phyloP scores from a whole-genome alignment of 495 filamentous ascomycete genomes.

The Cercophora newfieldiana region DNA sequence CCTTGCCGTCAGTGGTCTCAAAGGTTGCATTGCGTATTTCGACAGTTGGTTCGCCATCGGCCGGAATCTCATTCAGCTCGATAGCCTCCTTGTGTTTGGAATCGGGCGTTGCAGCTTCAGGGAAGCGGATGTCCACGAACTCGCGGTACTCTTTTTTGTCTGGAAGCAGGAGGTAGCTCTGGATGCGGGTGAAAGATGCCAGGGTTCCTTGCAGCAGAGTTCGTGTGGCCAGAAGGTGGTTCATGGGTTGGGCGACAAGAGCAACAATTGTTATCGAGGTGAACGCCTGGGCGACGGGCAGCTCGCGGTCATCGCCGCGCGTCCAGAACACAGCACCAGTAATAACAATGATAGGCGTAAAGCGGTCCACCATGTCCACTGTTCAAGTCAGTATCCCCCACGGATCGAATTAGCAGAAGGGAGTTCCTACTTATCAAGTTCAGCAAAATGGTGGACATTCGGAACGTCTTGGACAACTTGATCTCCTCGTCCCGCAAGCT shows the following conservation, averaged over 20 bases:
- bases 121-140: background rate
- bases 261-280: background rate
- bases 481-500: slow-evolving; percentile 28
- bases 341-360: slow-evolving; percentile 1
- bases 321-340: slow-evolving; percentile 3
- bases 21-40: background rate
- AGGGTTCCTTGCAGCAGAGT: background rate
- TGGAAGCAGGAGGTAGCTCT: background rate
- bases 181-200: background rate
- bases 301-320: background rate
- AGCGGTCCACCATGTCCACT: background rate
- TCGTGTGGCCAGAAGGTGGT: background rate
- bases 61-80: background rate
- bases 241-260: background rate
- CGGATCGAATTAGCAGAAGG: background rate
- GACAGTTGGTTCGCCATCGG: background rate
- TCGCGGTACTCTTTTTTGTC: background rate
- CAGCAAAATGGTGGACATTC: background rate
- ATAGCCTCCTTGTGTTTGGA: background rate
- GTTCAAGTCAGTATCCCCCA: background rate
- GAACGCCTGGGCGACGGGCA: background rate
- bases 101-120: background rate
- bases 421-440: background rate
- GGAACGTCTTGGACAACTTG: slow-evolving; percentile 25
- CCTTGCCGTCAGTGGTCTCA: background rate